A percentile compares a stretch with the other conserved stretches of the same genome.
Evolutionary conservation across 345 rosid species (phyloP).

Genomic region (Eucalyptus erythrocorys): DNA sequence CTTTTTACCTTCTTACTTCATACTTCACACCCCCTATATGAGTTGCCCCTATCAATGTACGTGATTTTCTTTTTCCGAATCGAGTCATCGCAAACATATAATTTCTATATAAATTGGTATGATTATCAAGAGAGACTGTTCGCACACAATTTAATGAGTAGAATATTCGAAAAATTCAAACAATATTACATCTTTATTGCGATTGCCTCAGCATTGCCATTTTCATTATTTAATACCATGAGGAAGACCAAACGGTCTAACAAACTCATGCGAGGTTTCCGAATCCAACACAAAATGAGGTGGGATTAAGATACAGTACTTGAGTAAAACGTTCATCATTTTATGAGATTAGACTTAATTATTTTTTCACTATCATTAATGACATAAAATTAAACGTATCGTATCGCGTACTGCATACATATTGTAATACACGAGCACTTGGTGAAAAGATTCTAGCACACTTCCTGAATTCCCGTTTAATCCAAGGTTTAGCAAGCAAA

Average conservation of each 20-base stretch:
- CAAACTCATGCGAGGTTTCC: not conserved
- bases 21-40: not conserved
- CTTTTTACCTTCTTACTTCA: not conserved
- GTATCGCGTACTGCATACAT: not conserved
- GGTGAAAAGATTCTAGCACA: not conserved
- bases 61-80: not conserved
- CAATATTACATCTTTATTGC: not conserved
- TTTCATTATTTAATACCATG: not conserved
- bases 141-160: fast-evolving
- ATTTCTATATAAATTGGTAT: not conserved
- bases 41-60: not conserved
- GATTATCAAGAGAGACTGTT: not conserved
- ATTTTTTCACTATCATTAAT: not conserved
- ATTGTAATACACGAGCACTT: not conserved
- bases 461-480: not conserved
- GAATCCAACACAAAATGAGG: not conserved
- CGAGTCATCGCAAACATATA: not conserved
- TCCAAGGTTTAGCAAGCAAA: not conserved
- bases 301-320: not conserved
- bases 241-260: not conserved
- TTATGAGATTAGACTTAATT: not conserved
- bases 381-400: not conserved
- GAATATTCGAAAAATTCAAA: not conserved
- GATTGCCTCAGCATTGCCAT: not conserved
- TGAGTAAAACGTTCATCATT: not conserved